phyloP scores from a whole-genome alignment of 805 yeast genomes.

The Cyberlindnera meyerae region DNA sequence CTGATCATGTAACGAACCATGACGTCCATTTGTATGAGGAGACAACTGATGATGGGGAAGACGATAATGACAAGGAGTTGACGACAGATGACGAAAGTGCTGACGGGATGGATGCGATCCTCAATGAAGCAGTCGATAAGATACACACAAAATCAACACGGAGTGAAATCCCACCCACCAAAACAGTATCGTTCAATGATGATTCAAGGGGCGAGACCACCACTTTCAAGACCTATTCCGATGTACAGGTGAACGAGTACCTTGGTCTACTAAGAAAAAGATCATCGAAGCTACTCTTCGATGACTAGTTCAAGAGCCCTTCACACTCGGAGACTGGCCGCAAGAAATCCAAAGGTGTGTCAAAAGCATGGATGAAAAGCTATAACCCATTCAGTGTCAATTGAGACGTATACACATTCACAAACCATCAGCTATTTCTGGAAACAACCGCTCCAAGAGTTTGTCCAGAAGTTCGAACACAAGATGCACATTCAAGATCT shows the following conservation, averaged over 20 bases:
- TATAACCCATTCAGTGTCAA: too few relatives aligned
- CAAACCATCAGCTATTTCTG: too few relatives aligned
- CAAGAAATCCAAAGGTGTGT: too few relatives aligned
- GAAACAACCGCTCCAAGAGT: constrained; percentile 37
- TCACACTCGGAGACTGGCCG: too few relatives aligned
- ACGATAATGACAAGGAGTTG: too few relatives aligned
- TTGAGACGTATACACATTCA: too few relatives aligned
- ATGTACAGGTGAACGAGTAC: background rate
- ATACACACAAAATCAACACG: constrained; percentile 22
- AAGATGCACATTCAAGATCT: constrained; percentile 60
- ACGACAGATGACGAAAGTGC: constrained; percentile 50
- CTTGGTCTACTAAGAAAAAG: background rate
- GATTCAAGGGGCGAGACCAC: background rate
- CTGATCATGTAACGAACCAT: constrained; percentile 68
- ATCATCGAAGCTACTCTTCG: constrained; percentile 1
- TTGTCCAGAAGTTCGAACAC: constrained; percentile 56
- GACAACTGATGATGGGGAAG: constrained; percentile 50
- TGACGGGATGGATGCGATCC: constrained; percentile 48
- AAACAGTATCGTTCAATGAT: constrained; percentile 1
- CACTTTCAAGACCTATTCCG: constrained; percentile 3
- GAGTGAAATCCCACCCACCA: constrained; percentile 8
- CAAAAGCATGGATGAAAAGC: too few relatives aligned
- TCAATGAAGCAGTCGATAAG: constrained; percentile 16
- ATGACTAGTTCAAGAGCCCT: background rate
- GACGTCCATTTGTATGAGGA: constrained; percentile 23